Base-by-base conservation (phyloP, 441 rosid species). In the Bocquillonia castaneifolia region DNA sequence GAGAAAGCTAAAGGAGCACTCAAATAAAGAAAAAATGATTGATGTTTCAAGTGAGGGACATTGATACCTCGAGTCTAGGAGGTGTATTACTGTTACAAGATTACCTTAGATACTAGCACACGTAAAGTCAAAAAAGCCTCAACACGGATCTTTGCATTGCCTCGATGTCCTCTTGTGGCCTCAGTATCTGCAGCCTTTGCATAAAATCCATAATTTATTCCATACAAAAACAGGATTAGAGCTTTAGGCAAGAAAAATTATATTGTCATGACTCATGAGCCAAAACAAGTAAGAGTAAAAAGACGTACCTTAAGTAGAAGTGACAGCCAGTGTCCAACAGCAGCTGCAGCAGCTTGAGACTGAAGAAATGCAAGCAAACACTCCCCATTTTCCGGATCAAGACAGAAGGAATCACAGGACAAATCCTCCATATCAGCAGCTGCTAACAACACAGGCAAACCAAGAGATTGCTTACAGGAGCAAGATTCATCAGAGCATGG, bases 271-370 rank as follows among this genome's bases (percentile, higher is more conserved):
- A 34, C 28, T 0, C 54, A 42, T 15, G 44, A 42, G 69, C 20
- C 15, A 59, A 45, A 45, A 42, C 14, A 10, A 29, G 51, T 28
- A 62, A 1, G 23, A 23, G n/a, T n/a, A 51, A 3, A 55, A 42
- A 53, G 52, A 64, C 22, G 20, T 84, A 94, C 99, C 78, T 94
- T 81, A 73, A 92, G 92, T 67, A 94, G 93, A 80, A 88, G 89
- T 17, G 99, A 94, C 26, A 94, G 85, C 98, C 96, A 92, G 79
- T 92, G 97, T 65, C 99, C 99, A 67, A 94, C 85, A 75, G 93
- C 97, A 73, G 88, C 81, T 15, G 84, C 80, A 74, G 98, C 94
- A 72, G 77, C 56, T 77, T 84, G 88, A 31, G 96, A 88, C 77
- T 84, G 97, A 72, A 92, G 84, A 88, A 88, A 92, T 23, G 89